These are phyloP conservation scores for Sclerotinia nivalis DNA, from an alignment of 2,329 filamentous ascomycete genomes.

Conservation along the genomic window DNA sequence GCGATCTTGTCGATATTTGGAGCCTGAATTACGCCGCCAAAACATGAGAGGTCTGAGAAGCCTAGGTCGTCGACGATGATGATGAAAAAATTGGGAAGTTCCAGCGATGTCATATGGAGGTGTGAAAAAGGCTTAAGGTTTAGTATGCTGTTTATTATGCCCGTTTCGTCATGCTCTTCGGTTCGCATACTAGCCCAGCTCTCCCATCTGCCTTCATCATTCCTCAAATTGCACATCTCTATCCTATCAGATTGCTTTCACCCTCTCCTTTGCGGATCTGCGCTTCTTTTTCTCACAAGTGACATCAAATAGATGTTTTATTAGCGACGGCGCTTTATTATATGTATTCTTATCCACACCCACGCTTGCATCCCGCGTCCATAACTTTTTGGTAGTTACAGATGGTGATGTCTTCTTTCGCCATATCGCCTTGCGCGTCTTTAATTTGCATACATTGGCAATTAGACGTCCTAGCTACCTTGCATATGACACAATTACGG, in stretches of 20 bases:
- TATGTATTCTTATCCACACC: background rate
- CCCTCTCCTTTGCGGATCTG: background rate
- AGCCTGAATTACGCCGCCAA: constrained; percentile 59
- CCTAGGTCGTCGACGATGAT: constrained; percentile 42
- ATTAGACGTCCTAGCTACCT: background rate
- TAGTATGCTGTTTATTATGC: background rate
- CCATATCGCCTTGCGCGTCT: background rate
- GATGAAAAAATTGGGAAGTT: constrained; percentile 47
- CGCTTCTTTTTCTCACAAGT: too few species aligned
- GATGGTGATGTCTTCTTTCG: background rate
- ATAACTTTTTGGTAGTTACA: too few species aligned
- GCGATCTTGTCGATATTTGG: constrained; percentile 57
- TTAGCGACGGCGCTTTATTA: background rate
- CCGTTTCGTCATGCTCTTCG: background rate
- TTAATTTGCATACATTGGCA: too few species aligned
- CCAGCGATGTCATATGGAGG: background rate
- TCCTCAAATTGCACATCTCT: background rate
- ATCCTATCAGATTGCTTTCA: background rate
- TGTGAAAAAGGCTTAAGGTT: background rate
- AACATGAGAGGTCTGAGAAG: constrained; percentile 50
- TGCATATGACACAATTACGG: background rate
- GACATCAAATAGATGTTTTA: background rate
- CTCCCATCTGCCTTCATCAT: background rate
- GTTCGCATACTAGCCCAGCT: background rate
- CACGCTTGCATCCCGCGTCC: too few species aligned